A percentile compares a stretch with the other conserved stretches of the same genome.
These are phyloP conservation scores for Penicillium pulvis DNA, from an alignment of 495 filamentous ascomycete species.

Conservation along the genomic window DNA sequence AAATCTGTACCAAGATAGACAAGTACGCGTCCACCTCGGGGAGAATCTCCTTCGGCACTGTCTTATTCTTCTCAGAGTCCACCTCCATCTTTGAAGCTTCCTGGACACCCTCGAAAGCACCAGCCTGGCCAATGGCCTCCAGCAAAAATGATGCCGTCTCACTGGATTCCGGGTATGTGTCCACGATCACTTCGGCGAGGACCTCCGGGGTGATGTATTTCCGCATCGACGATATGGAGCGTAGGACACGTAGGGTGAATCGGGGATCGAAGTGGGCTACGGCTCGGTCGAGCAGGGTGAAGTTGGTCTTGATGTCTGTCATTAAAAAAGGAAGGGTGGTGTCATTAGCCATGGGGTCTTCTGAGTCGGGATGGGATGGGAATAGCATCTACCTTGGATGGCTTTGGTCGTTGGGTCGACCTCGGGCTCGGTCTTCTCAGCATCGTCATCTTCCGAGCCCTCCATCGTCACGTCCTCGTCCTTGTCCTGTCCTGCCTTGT, in stretches of 20 bases:
- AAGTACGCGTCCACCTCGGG: constrained; percentile 93
- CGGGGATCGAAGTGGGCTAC: constrained; percentile 91
- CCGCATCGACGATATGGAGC: constrained; percentile 92
- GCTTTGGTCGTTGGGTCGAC: constrained; percentile 66
- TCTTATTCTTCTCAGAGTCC: constrained; percentile 58
- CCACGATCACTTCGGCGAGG: constrained; percentile 75
- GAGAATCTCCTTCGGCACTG: constrained; percentile 66
- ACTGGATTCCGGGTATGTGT: constrained; percentile 71
- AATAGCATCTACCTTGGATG: constrained; percentile 52
- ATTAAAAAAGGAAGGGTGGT: not conserved
- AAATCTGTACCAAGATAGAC: constrained; percentile 84
- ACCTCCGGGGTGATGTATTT: constrained; percentile 84
- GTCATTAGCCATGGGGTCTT: constrained; percentile 8
- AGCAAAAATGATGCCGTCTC: constrained; percentile 69
- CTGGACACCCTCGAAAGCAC: constrained; percentile 58
- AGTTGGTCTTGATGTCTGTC: constrained; percentile 91
- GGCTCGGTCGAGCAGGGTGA: constrained; percentile 85
- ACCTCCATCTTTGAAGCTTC: constrained; percentile 73
- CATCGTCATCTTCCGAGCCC: constrained; percentile 58
- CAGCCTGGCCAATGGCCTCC: constrained; percentile 62
- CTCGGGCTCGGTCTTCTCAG: constrained; percentile 53
- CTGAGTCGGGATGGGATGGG: constrained; percentile 1
- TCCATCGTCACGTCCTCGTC: constrained; percentile 80
- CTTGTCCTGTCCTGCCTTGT: constrained; percentile 56
- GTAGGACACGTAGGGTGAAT: constrained; percentile 89